Base-by-base conservation (phyloP, 192 early-diverging fungal genomes). In the Coemansia sp. region DNA sequence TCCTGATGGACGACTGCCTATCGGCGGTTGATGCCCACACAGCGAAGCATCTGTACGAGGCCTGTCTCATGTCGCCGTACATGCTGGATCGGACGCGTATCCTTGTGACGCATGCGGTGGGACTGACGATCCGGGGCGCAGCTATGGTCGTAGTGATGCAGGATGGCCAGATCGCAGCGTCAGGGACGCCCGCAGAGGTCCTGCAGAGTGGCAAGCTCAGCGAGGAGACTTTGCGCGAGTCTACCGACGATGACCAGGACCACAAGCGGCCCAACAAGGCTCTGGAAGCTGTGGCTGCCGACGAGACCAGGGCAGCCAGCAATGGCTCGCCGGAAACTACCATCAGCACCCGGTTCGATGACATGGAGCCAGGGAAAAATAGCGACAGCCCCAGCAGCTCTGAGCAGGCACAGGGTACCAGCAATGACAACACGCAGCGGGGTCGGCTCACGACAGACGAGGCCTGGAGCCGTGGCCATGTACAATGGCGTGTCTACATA, bases 11-110 rank as follows among this genome's bases (percentile, higher is more conserved):
- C 57, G 94, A 94, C 63, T 89, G 86, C 48, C 71, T 96, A 36
- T 90, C 87, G n/a, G 96, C 96, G 18, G 95, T 97, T 5, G 96
- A 99, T 56, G 84, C 91, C 5, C 94, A 94, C 44, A 98, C 95
- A 2, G 93, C 89, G 20, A 83, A 84, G 45, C 86, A 90, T 53
- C 55, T 99, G 19, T 85, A 82, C 50, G 78, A 89, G 14, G 58
- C 87, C 25, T 92, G 89, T 39, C 48, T 96, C 51, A 76, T 81
- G 40, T 40, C 64, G 11, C 81, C 80, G 3, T 50, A 85, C 26
- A 77, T 99, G 78, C 44, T 48, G 1, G 74, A 79, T 21, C 79
- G 91, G 10, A 99, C 96, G 0, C 62, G 85, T 3, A 66, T 99
- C 25, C 74, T 99, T n/a, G 96, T 95, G n/a, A 92, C 92, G 0